Evolutionary conservation across 2,329 filamentous ascomycete genomes (phyloP).

Genomic region (Cryphonectria nitschkei): DNA sequence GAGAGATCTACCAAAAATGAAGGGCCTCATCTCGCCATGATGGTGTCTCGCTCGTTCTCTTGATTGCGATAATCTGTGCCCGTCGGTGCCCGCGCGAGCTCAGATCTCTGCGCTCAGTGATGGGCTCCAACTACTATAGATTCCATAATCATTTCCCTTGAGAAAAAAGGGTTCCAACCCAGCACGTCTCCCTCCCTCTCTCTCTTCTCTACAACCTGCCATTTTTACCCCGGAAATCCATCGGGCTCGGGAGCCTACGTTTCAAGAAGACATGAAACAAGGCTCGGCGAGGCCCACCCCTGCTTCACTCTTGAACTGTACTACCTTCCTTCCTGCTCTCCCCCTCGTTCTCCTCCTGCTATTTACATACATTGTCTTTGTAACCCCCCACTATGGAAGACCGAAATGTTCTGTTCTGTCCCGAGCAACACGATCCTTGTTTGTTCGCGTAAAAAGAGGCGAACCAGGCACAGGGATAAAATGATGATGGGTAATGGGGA

Average conservation of each 20-base stretch:
- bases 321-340: background rate
- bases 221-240: constrained; percentile 6
- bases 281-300: constrained; percentile 4
- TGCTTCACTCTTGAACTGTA: background rate
- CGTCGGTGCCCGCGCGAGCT: background rate
- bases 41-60: too few species aligned
- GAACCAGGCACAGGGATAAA: background rate
- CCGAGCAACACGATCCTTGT: background rate
- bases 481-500: too few species aligned
- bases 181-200: background rate
- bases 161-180: background rate
- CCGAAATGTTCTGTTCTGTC: background rate
- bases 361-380: background rate
- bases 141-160: background rate
- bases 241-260: background rate
- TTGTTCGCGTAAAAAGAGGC: background rate
- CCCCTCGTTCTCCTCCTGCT: background rate
- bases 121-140: background rate
- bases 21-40: background rate
- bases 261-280: constrained; percentile 8
- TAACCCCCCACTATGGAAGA: background rate
- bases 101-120: background rate
- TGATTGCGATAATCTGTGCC: background rate
- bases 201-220: background rate
- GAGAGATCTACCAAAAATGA: background rate